Percentiles rank a stretch among this genome's conserved stretches.
Conservation (phyloP, 1,139 yeast species). For the Yamadazyma buinensis region DNA sequence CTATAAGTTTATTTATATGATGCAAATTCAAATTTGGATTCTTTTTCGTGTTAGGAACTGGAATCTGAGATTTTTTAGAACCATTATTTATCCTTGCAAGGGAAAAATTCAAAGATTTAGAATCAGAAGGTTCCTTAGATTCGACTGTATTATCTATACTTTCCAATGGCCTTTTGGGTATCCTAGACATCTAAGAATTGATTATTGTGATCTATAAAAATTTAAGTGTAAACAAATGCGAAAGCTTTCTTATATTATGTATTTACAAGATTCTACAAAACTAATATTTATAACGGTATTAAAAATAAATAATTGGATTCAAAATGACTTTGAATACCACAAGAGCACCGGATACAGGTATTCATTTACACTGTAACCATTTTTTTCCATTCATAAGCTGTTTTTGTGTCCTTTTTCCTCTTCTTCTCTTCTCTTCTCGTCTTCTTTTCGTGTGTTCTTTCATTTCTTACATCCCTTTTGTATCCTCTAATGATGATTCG, state of each 20-base stretch:
- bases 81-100: conserved; percentile 4
- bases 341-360: too few relatives aligned
- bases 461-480: too few relatives aligned
- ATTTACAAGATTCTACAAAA: conserved; percentile 4
- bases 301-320: background rate
- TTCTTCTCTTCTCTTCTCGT: too few relatives aligned
- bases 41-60: conserved; percentile 4
- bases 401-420: too few relatives aligned
- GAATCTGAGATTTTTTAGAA: conserved; percentile 1
- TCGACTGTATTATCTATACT: conserved; percentile 9
- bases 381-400: too few relatives aligned
- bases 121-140: background rate
- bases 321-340: too few relatives aligned
- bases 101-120: conserved; percentile 2
- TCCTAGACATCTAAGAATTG: conserved; percentile 4
- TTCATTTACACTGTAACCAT: too few relatives aligned
- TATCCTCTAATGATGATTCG: too few relatives aligned
- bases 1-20: conserved; percentile 13
- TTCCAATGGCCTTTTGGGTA: conserved; percentile 9
- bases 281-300: background rate
- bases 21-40: conserved; percentile 9
- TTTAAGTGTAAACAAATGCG: conserved; percentile 11
- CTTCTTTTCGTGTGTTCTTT: too few relatives aligned
- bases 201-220: background rate
- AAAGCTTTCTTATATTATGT: conserved; percentile 4